phyloP scores from a whole-genome alignment of 2,329 filamentous ascomycete genomes.

The Trichoderma sp. region DNA sequence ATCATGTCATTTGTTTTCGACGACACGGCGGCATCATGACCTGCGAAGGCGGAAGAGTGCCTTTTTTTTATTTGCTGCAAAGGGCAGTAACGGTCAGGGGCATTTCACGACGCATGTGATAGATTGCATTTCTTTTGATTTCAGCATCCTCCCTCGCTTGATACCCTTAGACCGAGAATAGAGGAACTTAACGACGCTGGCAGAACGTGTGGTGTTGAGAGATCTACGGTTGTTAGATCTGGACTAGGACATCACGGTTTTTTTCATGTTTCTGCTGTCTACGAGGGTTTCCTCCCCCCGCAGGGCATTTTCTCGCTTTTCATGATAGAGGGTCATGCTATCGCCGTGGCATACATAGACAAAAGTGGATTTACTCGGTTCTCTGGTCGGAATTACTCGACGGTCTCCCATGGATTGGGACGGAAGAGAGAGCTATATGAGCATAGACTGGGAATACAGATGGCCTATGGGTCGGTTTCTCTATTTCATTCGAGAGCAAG shows the following conservation, averaged over 20 bases:
- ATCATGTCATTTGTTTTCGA: slow-evolving; percentile 30
- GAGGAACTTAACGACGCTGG: slow-evolving; percentile 39
- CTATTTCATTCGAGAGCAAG: slow-evolving; percentile 37
- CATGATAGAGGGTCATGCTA: slow-evolving; percentile 45
- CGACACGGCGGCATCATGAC: slow-evolving; percentile 44
- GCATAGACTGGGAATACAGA: slow-evolving; percentile 34
- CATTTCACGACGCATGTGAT: slow-evolving; percentile 44
- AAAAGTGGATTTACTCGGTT: slow-evolving; percentile 65
- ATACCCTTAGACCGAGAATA: slow-evolving; percentile 45
- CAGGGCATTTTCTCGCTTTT: slow-evolving; percentile 42
- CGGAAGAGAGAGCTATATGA: slow-evolving; percentile 32
- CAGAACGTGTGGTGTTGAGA: slow-evolving; percentile 38
- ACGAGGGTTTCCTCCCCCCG: slow-evolving; percentile 34
- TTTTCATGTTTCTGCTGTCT: slow-evolving; percentile 39
- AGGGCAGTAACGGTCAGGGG: slow-evolving; percentile 38
- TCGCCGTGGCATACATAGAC: slow-evolving; percentile 54
- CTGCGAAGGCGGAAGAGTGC: slow-evolving; percentile 36
- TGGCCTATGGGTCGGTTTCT: slow-evolving; percentile 35
- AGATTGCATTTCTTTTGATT: slow-evolving; percentile 45
- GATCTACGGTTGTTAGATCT: slow-evolving; percentile 37
- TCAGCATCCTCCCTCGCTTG: slow-evolving; percentile 42
- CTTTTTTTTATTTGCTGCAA: slow-evolving; percentile 32
- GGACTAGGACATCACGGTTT: slow-evolving; percentile 35
- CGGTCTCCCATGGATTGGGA: slow-evolving; percentile 34
- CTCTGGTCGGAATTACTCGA: slow-evolving; percentile 45